These are phyloP conservation scores for Thalia dealbata DNA, from an alignment of 176 grass and related monocot genomes.

Conservation along the genomic window DNA sequence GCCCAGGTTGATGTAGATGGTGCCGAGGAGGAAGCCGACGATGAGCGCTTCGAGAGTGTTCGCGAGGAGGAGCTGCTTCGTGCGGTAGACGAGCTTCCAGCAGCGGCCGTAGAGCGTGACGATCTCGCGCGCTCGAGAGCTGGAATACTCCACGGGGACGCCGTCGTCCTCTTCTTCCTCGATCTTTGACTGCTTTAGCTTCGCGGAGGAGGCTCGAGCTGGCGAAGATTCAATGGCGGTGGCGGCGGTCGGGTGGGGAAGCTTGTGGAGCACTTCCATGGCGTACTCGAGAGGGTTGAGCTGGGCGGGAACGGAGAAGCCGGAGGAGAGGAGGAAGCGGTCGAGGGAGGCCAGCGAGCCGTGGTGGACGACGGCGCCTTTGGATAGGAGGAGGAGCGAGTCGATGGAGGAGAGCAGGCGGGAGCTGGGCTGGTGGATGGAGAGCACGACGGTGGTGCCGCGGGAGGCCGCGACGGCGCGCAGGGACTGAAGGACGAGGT, in stretches of 20 bases:
- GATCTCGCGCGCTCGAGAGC: slow-evolving; percentile 50
- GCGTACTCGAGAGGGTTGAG: slow-evolving; percentile 92
- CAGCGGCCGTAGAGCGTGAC: slow-evolving; percentile 47
- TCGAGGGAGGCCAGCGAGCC: slow-evolving; percentile 69
- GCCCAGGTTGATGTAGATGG: slow-evolving; percentile 70
- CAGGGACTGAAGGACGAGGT: slow-evolving; percentile 60
- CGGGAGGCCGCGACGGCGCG: slow-evolving; percentile 42
- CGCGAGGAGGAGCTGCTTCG: slow-evolving; percentile 76
- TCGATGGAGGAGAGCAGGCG: slow-evolving; percentile 76
- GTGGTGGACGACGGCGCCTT: slow-evolving; percentile 70
- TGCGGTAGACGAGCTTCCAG: slow-evolving; percentile 85
- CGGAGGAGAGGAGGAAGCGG: slow-evolving; percentile 41
- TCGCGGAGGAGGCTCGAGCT: slow-evolving; percentile 13
- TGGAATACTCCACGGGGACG: slow-evolving; percentile 17
- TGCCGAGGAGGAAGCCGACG: slow-evolving; percentile 72
- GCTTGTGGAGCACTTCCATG: slow-evolving; percentile 64
- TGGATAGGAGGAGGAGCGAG: slow-evolving; percentile 78
- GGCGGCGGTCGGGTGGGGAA: slow-evolving; percentile 35
- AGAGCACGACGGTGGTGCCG: slow-evolving; percentile 55
- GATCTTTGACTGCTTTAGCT: background rate
- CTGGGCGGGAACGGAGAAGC: slow-evolving; percentile 50
- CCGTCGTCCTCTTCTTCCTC: slow-evolving; percentile 9
- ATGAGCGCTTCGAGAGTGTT: slow-evolving; percentile 62
- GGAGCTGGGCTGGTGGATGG: slow-evolving; percentile 89
- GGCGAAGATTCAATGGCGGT: background rate